Conservation (phyloP, 1,284 basidiomycete genomes). For the Rhizopogon hawkerae region DNA sequence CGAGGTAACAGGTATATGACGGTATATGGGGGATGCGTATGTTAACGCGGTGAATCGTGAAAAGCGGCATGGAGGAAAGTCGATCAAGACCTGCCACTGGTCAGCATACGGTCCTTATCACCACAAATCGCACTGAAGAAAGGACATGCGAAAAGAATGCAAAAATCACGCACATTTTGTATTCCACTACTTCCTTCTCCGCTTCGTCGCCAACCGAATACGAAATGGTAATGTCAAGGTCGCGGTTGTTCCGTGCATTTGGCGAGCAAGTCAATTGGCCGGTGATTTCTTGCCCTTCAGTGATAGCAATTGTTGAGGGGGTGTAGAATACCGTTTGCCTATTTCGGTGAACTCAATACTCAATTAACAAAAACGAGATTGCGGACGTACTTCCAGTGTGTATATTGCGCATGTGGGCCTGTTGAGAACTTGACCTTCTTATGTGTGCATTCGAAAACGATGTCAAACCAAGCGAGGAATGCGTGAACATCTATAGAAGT, state of each 20-base stretch:
- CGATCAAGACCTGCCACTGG: constrained; percentile 61
- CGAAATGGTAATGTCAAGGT: constrained; percentile 80
- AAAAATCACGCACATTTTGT: constrained; percentile 67
- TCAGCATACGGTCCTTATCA: constrained; percentile 43
- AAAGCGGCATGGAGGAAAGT: neutral
- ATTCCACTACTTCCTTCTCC: constrained; percentile 36
- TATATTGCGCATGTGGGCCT: constrained; percentile 93
- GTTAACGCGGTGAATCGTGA: constrained; percentile 5
- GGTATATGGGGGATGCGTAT: constrained; percentile 9
- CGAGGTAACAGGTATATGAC: neutral
- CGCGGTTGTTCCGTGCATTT: constrained; percentile 85
- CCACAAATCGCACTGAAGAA: constrained; percentile 5
- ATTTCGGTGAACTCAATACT: neutral
- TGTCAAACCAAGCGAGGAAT: constrained; percentile 99
- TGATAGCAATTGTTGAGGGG: constrained; percentile 61
- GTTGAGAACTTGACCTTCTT: constrained; percentile 94
- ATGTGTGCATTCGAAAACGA: constrained; percentile 93
- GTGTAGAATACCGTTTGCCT: constrained; percentile 98
- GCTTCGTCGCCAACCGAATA: constrained; percentile 45
- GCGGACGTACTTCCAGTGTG: constrained; percentile 86
- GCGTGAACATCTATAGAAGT: constrained; percentile 76
- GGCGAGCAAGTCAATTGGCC: constrained; percentile 75
- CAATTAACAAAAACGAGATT: constrained; percentile 3
- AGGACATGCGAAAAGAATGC: constrained; percentile 20
- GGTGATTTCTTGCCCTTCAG: constrained; percentile 61